Evolutionary conservation across 2,329 filamentous ascomycete species (phyloP), one percentile per base, ranked within the genome.

Genomic region (Colletotrichum shisoi): DNA sequence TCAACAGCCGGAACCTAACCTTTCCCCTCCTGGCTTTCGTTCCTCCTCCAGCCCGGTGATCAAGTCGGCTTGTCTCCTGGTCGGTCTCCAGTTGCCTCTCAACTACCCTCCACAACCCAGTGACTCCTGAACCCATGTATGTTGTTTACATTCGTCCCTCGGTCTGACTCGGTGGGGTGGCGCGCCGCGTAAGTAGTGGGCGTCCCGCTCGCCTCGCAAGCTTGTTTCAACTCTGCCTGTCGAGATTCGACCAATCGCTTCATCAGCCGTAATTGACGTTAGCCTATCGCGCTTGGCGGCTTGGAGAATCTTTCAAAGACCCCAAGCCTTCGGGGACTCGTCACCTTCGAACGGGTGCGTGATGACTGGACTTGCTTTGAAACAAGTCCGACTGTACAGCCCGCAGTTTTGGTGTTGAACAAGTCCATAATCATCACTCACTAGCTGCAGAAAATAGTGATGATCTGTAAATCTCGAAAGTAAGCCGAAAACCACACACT

Each of bases 231-330:
- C 34, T 45, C 19, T 56, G 34, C 58, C 49, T 31, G 27, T 34
- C 39, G 39, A 51, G 21, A 40, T 19, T 52, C 37, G 42, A 21
- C 53, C 61, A 59, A 59, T 67, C 48, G 64, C 61, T 59, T 59
- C 13, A n/a, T 48, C 64, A 64, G 44, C 64, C 46, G 53, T 24
- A 54, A 57, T 31, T 48, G 37, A 54, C 24, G n/a, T 64, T 46
- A 17, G 13, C 9, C 13, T 12, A 39, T 11, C 2, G 13, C 8
- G 40, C 40, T 64, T 49, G 44, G 13, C 46, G 54, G 40, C 42
- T 49, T 21, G 24, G 17, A 51, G 12, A 65, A 45, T 42, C 56
- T 19, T 39, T 13, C 51, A 56, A 60, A 54, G 54, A 58, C 21
- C 48, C 64, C 64, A 59, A 64, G 64, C 17, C 54, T 40, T 27